Conservation (phyloP, 2,329 filamentous ascomycete genomes). For the Uncinocarpus reesii region DNA sequence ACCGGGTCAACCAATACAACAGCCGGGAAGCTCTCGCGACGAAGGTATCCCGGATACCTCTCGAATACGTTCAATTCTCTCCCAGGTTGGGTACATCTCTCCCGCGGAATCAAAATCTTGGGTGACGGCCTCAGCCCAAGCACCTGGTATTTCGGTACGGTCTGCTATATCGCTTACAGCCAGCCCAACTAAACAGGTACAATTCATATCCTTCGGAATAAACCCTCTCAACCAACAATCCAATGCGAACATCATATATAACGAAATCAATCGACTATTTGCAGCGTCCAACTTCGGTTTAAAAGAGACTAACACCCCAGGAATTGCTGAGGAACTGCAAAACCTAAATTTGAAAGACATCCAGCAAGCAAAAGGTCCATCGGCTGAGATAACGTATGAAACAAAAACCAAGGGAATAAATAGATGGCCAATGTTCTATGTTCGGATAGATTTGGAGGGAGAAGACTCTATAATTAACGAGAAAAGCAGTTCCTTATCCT, state of each 20-base stretch:
- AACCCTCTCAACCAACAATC: conserved; percentile 48
- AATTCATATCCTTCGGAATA: conserved; percentile 74
- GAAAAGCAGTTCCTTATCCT: conserved; percentile 26
- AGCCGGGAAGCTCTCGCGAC: not conserved
- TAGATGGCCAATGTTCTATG: conserved; percentile 77
- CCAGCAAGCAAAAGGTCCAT: conserved; percentile 7
- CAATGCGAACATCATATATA: conserved; percentile 58
- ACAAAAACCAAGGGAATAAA: conserved; percentile 56
- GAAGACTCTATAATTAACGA: conserved; percentile 29
- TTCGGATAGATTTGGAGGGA: conserved; percentile 50
- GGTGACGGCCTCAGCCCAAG: conserved; percentile 60
- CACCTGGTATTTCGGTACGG: conserved; percentile 50
- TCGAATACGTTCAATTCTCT: conserved; percentile 46
- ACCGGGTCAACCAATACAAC: not conserved
- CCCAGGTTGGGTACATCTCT: conserved; percentile 56
- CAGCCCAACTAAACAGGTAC: conserved; percentile 58
- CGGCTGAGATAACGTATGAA: conserved; percentile 35
- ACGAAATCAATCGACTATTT: conserved; percentile 70
- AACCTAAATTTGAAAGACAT: conserved; percentile 28
- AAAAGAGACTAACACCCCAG: conserved; percentile 36
- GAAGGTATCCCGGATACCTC: conserved; percentile 20
- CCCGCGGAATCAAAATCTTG: conserved; percentile 48
- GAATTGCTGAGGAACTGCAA: conserved; percentile 28
- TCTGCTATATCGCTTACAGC: conserved; percentile 64
- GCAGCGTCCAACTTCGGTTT: conserved; percentile 64